Percentiles rank a stretch among this genome's conserved stretches.
Evolutionary conservation across 2,329 filamentous ascomycete species (phyloP).

Genomic region (Samsoniella hepiali): DNA sequence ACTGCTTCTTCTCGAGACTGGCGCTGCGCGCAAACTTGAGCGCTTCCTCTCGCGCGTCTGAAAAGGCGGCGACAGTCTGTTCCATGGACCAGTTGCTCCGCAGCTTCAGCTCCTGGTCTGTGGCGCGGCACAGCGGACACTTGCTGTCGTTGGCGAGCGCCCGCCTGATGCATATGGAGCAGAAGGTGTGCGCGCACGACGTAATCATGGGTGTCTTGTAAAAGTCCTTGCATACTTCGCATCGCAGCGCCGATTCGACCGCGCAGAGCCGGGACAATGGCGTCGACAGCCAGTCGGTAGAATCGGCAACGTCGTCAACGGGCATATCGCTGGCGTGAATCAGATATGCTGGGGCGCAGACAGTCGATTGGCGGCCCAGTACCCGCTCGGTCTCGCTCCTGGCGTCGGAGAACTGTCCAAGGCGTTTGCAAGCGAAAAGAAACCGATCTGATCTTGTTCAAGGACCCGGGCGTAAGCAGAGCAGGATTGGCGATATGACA

Average conservation of each 20-base stretch:
- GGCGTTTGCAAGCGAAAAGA: not conserved
- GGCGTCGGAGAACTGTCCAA: not conserved
- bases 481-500: not conserved
- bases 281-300: constrained; percentile 81
- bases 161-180: constrained; percentile 89
- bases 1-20: not conserved
- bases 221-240: constrained; percentile 98
- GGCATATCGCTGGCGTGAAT: constrained; percentile 27
- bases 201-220: constrained; percentile 94
- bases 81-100: constrained; percentile 81
- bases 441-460: not conserved
- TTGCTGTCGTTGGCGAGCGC: constrained; percentile 79
- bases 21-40: constrained; percentile 59
- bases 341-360: not conserved
- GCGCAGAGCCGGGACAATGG: constrained; percentile 61
- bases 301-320: constrained; percentile 57
- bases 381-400: not conserved
- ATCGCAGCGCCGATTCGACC: constrained; percentile 83
- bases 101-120: constrained; percentile 80
- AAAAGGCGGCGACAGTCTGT: constrained; percentile 79
- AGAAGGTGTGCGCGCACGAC: constrained; percentile 92
- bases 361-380: not conserved
- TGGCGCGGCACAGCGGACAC: constrained; percentile 77
- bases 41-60: constrained; percentile 58
- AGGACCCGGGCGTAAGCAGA: not conserved